A percentile compares a stretch with the other conserved stretches of the same genome.
phyloP scores from a whole-genome alignment of 1,284 basidiomycete species.

The Microbotryum saponariae region DNA sequence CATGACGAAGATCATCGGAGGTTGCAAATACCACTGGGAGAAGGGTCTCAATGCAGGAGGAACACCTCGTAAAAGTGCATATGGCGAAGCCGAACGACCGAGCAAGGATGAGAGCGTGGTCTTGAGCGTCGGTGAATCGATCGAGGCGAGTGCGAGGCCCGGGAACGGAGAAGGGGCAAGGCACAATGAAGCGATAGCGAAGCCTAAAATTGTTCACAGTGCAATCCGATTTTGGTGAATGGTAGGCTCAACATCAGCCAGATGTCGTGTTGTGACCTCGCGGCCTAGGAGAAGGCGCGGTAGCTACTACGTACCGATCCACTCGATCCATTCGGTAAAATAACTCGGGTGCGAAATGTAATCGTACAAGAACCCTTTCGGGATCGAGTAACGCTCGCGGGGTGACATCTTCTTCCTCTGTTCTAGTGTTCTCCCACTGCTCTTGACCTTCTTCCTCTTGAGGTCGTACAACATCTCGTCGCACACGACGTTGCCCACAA shows the following conservation, averaged over 20 bases:
- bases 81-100: neutral
- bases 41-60: constrained; percentile 10
- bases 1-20: constrained; percentile 16
- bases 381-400: constrained; percentile 32
- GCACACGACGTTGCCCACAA: constrained; percentile 30
- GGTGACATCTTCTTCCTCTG: constrained; percentile 2
- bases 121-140: neutral
- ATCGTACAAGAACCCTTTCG: constrained; percentile 30
- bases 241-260: neutral
- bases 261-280: neutral
- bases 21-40: constrained; percentile 12
- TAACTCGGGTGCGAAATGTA: constrained; percentile 33
- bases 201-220: neutral
- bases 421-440: neutral
- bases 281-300: neutral
- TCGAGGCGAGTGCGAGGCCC: neutral
- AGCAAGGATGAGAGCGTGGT: neutral
- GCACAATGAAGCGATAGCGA: constrained; percentile 3
- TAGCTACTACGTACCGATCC: constrained; percentile 31
- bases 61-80: constrained; percentile 8
- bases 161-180: constrained; percentile 15
- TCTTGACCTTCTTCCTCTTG: constrained; percentile 16
- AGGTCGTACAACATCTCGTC: constrained; percentile 34
- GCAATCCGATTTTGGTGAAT: constrained; percentile 1
- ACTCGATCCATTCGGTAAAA: constrained; percentile 36